Percentiles rank a stretch among this genome's conserved stretches.
Evolutionary conservation across 345 rosid genomes (phyloP).

Genomic region (Ceriops tagal): DNA sequence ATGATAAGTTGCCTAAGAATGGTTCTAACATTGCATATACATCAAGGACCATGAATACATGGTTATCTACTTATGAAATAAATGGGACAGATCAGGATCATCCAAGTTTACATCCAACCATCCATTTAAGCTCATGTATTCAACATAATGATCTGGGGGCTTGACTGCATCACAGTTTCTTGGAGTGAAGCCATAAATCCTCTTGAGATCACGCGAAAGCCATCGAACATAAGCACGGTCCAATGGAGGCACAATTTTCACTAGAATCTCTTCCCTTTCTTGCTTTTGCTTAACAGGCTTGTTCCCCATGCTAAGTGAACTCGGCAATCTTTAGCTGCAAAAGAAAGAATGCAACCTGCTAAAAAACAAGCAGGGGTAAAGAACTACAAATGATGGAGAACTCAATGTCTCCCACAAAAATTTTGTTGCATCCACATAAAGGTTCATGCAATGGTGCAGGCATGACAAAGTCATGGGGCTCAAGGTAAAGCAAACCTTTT

Average conservation of each 20-base stretch:
- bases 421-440: too few relatives aligned
- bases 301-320: constrained; percentile 53
- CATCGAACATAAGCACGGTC: constrained; percentile 59
- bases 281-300: constrained; percentile 47
- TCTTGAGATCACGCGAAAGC: constrained; percentile 74
- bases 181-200: constrained; percentile 54
- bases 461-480: too few relatives aligned
- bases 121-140: constrained; percentile 60
- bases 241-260: constrained; percentile 65
- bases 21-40: too few relatives aligned
- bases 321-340: constrained; percentile 16
- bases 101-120: constrained; percentile 64
- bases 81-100: constrained; percentile 71
- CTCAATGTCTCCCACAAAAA: too few relatives aligned
- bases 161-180: constrained; percentile 43
- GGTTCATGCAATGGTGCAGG: too few relatives aligned
- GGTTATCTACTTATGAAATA: constrained; percentile 39
- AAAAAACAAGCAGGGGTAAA: too few relatives aligned
- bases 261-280: constrained; percentile 46
- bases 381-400: too few relatives aligned
- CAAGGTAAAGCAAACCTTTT: too few relatives aligned
- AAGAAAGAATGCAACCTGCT: constrained; percentile 2
- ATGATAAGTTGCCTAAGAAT: too few relatives aligned
- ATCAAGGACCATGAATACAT: neutral
- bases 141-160: constrained; percentile 69